These are phyloP conservation scores for Cochlearia excelsa DNA, from an alignment of 345 rosid species.

Conservation along the genomic window DNA sequence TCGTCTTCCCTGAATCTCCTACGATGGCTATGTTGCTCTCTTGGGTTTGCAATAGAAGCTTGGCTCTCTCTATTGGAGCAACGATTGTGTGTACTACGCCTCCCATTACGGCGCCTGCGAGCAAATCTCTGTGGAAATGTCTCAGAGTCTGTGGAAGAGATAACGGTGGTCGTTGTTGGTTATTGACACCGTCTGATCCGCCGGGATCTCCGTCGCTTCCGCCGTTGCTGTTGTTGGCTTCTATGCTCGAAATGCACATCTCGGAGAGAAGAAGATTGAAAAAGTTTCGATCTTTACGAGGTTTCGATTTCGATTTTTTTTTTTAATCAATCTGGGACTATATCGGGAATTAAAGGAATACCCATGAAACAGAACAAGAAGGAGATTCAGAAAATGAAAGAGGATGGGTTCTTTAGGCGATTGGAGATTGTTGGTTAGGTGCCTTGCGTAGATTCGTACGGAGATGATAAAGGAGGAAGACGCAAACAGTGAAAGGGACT, in stretches of 20 bases:
- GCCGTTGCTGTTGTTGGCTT: not conserved
- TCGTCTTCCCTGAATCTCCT: slow-evolving; percentile 47
- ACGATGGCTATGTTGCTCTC: slow-evolving; percentile 88
- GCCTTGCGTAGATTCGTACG: no score
- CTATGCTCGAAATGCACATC: slow-evolving; percentile 40
- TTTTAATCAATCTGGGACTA: slow-evolving; percentile 13
- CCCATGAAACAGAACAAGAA: no score
- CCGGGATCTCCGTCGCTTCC: slow-evolving; percentile 45
- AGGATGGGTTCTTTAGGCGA: no score
- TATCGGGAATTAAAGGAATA: no score
- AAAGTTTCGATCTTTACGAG: slow-evolving; percentile 15
- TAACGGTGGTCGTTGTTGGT: slow-evolving; percentile 16
- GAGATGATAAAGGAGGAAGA: no score
- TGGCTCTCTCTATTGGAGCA: slow-evolving; percentile 92
- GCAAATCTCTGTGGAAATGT: slow-evolving; percentile 72
- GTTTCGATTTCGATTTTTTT: not conserved
- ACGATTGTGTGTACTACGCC: slow-evolving; percentile 94
- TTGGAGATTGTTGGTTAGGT: no score
- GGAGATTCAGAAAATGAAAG: no score
- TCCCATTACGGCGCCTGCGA: slow-evolving; percentile 95
- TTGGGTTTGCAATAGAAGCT: slow-evolving; percentile 85
- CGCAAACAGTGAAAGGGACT: no score
- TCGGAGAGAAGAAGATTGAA: not conserved
- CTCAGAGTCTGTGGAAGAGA: slow-evolving; percentile 29
- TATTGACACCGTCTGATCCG: slow-evolving; percentile 23